Base-by-base conservation (phyloP, 805 yeast species). In the Torulaspora delbrueckii region DNA sequence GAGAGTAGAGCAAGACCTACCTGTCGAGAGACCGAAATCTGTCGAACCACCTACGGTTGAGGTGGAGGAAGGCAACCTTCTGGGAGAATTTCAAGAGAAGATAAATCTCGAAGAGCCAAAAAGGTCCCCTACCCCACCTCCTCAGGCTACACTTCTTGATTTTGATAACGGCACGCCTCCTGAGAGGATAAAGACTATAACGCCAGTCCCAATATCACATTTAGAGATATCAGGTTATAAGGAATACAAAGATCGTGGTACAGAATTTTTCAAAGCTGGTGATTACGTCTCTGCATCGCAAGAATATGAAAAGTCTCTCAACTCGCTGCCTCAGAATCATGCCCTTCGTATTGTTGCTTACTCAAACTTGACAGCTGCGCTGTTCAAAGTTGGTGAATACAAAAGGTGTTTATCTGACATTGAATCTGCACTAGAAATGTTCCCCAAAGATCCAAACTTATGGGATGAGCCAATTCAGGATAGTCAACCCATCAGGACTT, bases 311-410 rank as follows among this genome's bases (percentile, higher is more conserved):
- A 69, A 75, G 33, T 74, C 84, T 1, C 63, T 79, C n/a, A 66
- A 71, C 24, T 62, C 78, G 3, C 68, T 89, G 2, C 95, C 96
- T 0, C 53, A 59, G 1, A 68, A 69, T 8, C 96, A 91, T 62
- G 74, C 81, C 25, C 71, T 82, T 31, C 73, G 83, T 13, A 75
- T 90, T 2, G 70, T 90, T 16, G 77, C 87, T 2, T 73, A 73
- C 40, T 85, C 97, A 0, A 93, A 93, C 62, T 71, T 91, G 24
- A 81, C 93, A 0, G 73, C 82, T 0, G 78, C 86, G 4, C 72
- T 71, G 30, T 68, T 79, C 28, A 88, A 85, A 58, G 63, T 79
- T 0, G 97, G 97, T 1, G 81, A 86, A 53, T 74, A 84, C 43
- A 77, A 40, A 28, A 54, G 57, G 42, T 54, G 66, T 52, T 31